These are phyloP conservation scores for Amaranthus hypochondriacus DNA, from an alignment of 148 eudicot species.

Conservation along the genomic window DNA sequence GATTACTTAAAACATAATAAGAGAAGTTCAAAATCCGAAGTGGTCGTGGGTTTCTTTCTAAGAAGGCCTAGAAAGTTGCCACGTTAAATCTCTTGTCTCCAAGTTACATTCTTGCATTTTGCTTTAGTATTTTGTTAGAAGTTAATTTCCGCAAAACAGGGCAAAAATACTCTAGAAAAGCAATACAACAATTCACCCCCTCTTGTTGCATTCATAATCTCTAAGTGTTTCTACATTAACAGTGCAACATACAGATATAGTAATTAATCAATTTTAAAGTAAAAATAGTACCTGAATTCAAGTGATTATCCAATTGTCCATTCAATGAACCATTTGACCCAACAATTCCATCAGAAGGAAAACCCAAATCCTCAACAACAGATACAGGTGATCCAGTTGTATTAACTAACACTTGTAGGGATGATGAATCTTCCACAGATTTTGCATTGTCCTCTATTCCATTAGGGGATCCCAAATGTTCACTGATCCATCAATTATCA, in stretches of 20 bases:
- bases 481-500: slow-evolving; percentile 24
- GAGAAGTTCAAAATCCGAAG: too few relatives aligned
- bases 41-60: too few relatives aligned
- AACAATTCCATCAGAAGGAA: not conserved
- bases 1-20: too few relatives aligned
- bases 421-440: slow-evolving; percentile 8
- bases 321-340: slow-evolving; percentile 15
- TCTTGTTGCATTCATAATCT: too few relatives aligned
- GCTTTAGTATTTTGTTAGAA: too few relatives aligned
- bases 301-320: slow-evolving; percentile 16
- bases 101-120: too few relatives aligned
- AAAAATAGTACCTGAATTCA: slow-evolving; percentile 21
- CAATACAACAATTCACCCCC: not conserved
- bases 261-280: not conserved
- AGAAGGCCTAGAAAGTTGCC: too few relatives aligned
- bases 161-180: too few relatives aligned
- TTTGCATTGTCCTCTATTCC: slow-evolving; percentile 22
- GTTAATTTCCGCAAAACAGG: too few relatives aligned
- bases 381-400: slow-evolving; percentile 4
- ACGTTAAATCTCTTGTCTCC: too few relatives aligned
- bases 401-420: not conserved
- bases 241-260: not conserved
- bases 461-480: slow-evolving; percentile 16
- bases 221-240: too few relatives aligned
- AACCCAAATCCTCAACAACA: slow-evolving; percentile 1